A percentile compares a stretch with the other conserved stretches of the same genome.
These are phyloP conservation scores for Carpinus viminea DNA, from an alignment of 306 rosid genomes.

Conservation along the genomic window DNA sequence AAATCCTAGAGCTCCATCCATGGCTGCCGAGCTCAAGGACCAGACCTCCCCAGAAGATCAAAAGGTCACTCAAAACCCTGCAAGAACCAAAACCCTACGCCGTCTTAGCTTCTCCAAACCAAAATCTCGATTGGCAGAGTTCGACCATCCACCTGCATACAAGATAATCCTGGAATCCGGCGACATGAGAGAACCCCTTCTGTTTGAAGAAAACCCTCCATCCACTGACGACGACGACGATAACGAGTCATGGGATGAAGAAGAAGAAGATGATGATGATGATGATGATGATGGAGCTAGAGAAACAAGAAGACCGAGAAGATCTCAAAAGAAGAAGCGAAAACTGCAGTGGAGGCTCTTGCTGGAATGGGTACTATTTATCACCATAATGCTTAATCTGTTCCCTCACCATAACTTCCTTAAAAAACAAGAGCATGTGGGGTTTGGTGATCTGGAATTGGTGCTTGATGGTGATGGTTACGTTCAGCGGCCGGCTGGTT, in stretches of 20 bases:
- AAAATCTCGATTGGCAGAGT: conserved; percentile 45
- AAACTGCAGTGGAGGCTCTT: conserved; percentile 41
- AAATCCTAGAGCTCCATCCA: conserved; percentile 31
- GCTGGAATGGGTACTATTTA: conserved; percentile 43
- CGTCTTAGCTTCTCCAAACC: conserved; percentile 57
- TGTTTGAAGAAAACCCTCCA: conserved; percentile 9
- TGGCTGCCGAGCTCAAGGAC: conserved; percentile 22
- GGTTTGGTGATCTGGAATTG: conserved; percentile 53
- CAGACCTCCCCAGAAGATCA: conserved; percentile 2
- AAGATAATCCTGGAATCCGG: conserved; percentile 6
- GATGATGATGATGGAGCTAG: conserved; percentile 16
- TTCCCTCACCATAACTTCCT: conserved; percentile 29
- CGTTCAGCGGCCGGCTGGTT: conserved; percentile 49
- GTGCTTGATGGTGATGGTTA: conserved; percentile 53
- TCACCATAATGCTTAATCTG: conserved; percentile 44
- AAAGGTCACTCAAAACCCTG: conserved; percentile 23
- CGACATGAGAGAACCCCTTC: conserved; percentile 12
- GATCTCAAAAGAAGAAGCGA: conserved; percentile 29
- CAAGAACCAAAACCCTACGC: conserved; percentile 31
- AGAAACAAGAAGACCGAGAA: not conserved
- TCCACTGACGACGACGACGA: conserved; percentile 17
- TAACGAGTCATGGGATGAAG: conserved; percentile 2
- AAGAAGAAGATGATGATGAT: conserved; percentile 12
- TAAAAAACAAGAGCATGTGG: conserved; percentile 20
- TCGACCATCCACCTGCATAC: conserved; percentile 10